Base-by-base conservation (phyloP, 2,329 filamentous ascomycete genomes). In the Botrytis hyacinthi region DNA sequence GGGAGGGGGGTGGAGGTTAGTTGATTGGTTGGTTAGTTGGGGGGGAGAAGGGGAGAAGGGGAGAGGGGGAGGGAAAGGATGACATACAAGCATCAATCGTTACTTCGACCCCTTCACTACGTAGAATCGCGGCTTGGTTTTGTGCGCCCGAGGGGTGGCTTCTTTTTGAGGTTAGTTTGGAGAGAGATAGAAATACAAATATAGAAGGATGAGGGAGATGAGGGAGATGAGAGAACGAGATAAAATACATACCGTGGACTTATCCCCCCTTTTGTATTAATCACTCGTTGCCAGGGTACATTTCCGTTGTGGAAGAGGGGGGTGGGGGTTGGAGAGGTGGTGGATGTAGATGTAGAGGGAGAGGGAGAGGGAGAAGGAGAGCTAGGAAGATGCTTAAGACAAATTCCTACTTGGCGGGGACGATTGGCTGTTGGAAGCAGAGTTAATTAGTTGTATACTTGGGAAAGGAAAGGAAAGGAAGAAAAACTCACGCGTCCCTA, bases 221-320 rank as follows among this genome's bases (percentile, higher is more conserved):
- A 12, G 37, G 37, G 37, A 40, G 37, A 40, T 40, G 8, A n/a
- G n/a, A n/a, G n/a, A n/a, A n/a, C n/a, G n/a, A n/a, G n/a, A n/a
- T n/a, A 40, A 42, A 16, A 29, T n/a, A 54, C 44, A 77, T 80
- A 95, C 93, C 95, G 89, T 12, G 92, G 92, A 62, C 94, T 97
- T 77, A 98, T 97, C 74, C 89, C 85, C 35, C 95, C 95, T 82
- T 93, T 95, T 22, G 93, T 85, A 82, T 95, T 97, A 81, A 98
- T 92, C 74, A 98, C 93, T 73, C 96, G 87, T 84, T 98, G 95
- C 95, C 95, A 98, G 0, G 95, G 95, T 5, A 98, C 95, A 76
- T 92, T 98, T 37, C 85, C 85, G 74, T 87, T 85, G 81, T 97
- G 91, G 83, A 92, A 9, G 32, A 26, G 10, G 32, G 6, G 59